phyloP scores from a whole-genome alignment of 1,139 yeast species.

The Yamadazyma triangularis region DNA sequence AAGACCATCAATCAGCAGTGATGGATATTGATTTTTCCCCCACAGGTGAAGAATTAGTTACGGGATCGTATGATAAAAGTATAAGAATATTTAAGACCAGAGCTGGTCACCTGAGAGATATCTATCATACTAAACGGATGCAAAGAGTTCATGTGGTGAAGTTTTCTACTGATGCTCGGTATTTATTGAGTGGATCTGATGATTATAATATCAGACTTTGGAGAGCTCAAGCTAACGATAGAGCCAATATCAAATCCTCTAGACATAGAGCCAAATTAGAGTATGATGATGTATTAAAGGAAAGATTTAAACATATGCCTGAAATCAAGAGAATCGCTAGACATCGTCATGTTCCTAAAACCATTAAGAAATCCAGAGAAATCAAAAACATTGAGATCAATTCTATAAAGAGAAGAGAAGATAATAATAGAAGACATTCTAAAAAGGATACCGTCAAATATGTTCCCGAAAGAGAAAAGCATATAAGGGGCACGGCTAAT shows the following conservation, averaged over 20 bases:
- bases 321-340: conserved; percentile 85
- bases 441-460: conserved; percentile 64
- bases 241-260: conserved; percentile 76
- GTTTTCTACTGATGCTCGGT: conserved; percentile 83
- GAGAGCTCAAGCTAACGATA: conserved; percentile 83
- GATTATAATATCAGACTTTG: conserved; percentile 93
- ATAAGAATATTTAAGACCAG: conserved; percentile 70
- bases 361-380: conserved; percentile 83
- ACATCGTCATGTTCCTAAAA: conserved; percentile 88
- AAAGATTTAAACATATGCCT: conserved; percentile 93
- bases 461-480: conserved; percentile 74
- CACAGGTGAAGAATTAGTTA: conserved; percentile 92
- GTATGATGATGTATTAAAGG: conserved; percentile 87
- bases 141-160: conserved; percentile 85
- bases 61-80: conserved; percentile 94
- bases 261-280: conserved; percentile 80
- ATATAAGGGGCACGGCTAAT: conserved; percentile 77
- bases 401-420: conserved; percentile 74
- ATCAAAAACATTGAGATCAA: conserved; percentile 72
- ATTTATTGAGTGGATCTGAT: conserved; percentile 87
- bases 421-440: conserved; percentile 74
- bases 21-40: conserved; percentile 94
- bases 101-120: conserved; percentile 91
- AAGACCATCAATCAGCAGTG: conserved; percentile 96
- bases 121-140: conserved; percentile 97